Conservation (phyloP, 2,329 filamentous ascomycete species). For the Sclerotinia nivalis region DNA sequence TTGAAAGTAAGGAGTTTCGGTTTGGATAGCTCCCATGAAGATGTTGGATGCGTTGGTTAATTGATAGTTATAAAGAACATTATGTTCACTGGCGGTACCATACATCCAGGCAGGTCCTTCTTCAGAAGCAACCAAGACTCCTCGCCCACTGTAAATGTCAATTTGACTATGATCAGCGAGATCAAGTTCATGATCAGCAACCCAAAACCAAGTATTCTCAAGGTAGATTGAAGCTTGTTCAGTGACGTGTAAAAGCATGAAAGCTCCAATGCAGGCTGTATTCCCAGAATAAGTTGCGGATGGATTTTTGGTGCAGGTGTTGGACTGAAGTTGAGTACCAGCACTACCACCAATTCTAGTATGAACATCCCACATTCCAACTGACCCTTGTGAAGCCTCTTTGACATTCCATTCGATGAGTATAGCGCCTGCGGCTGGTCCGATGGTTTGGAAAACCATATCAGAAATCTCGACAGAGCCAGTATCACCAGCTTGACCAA, state of each 20-base stretch:
- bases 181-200: slow-evolving; percentile 88
- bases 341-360: slow-evolving; percentile 86
- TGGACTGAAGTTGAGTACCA: slow-evolving; percentile 75
- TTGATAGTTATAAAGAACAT: slow-evolving; percentile 79
- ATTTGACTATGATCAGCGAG: slow-evolving; percentile 71
- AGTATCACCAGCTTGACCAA: slow-evolving; percentile 74
- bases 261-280: slow-evolving; percentile 70
- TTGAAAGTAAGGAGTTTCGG: slow-evolving; percentile 88
- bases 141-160: slow-evolving; percentile 85
- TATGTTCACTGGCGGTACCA: slow-evolving; percentile 71
- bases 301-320: slow-evolving; percentile 78
- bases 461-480: slow-evolving; percentile 87
- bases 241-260: slow-evolving; percentile 68
- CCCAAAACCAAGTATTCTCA: slow-evolving; percentile 91
- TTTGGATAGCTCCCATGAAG: slow-evolving; percentile 82
- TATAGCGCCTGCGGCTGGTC: slow-evolving; percentile 82
- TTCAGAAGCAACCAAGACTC: slow-evolving; percentile 64
- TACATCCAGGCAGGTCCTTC: slow-evolving; percentile 79
- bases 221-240: slow-evolving; percentile 68
- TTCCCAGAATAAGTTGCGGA: slow-evolving; percentile 61
- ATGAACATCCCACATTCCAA: slow-evolving; percentile 94
- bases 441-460: slow-evolving; percentile 76
- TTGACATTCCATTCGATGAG: slow-evolving; percentile 90
- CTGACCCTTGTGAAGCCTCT: slow-evolving; percentile 64
- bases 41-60: slow-evolving; percentile 74